Conservation (phyloP, 345 rosid genomes). For the Euphorbia peplus region DNA sequence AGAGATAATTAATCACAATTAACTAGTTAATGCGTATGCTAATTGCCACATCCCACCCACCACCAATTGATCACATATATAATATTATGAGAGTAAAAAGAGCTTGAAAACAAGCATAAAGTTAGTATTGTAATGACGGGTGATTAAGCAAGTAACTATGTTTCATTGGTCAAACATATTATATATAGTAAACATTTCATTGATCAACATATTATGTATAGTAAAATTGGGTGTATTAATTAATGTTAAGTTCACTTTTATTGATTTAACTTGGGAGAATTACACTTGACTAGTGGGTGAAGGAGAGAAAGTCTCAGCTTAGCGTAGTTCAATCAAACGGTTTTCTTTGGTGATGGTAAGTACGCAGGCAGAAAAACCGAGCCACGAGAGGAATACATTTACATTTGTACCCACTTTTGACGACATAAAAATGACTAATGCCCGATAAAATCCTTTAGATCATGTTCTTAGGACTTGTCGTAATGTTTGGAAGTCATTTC, state of each 20-base stretch:
- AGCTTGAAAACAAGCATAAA: not conserved
- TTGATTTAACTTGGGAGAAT: not conserved
- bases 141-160: not conserved
- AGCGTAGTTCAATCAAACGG: too few relatives aligned
- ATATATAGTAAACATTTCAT: not conserved
- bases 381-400: too few relatives aligned
- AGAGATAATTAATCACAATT: not conserved
- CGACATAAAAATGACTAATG: too few relatives aligned
- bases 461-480: too few relatives aligned
- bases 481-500: too few relatives aligned
- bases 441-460: too few relatives aligned
- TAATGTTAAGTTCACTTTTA: not conserved
- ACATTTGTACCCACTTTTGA: too few relatives aligned
- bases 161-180: not conserved
- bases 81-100: not conserved
- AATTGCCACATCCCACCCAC: conserved; percentile 20
- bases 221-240: not conserved
- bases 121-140: not conserved
- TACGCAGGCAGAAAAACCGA: too few relatives aligned
- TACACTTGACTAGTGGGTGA: too few relatives aligned
- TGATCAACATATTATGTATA: not conserved
- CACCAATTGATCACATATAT: not conserved
- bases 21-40: conserved; percentile 1
- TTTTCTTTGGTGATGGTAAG: too few relatives aligned
- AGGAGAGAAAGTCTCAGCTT: too few relatives aligned